Percentiles rank a stretch among this genome's conserved stretches.
These are phyloP conservation scores for Pezicula radicicola DNA, from an alignment of 2,329 filamentous ascomycete species.

Conservation along the genomic window DNA sequence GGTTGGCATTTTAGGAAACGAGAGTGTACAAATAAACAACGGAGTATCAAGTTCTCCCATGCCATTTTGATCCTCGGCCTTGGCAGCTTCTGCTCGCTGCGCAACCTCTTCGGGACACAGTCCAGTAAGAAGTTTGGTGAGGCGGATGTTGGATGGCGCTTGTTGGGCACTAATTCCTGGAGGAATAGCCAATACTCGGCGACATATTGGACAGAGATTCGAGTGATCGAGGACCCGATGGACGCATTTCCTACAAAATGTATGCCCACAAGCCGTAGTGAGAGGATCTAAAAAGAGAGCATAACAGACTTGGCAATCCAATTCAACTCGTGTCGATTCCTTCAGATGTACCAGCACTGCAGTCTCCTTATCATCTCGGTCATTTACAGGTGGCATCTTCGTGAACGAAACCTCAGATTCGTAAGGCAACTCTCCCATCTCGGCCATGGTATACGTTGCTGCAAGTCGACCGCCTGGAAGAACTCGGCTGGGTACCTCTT, in stretches of 20 bases:
- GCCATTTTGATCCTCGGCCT: constrained; percentile 53
- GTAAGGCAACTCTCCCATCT: constrained; percentile 55
- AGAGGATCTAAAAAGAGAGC: constrained; percentile 76
- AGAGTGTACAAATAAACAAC: constrained; percentile 78
- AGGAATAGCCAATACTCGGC: constrained; percentile 56
- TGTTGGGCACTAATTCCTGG: constrained; percentile 29
- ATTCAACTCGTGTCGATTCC: constrained; percentile 61
- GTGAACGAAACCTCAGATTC: constrained; percentile 53
- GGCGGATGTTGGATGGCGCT: constrained; percentile 56
- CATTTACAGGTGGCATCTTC: constrained; percentile 20
- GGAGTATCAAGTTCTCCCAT: constrained; percentile 60
- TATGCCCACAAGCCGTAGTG: constrained; percentile 85
- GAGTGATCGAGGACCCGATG: constrained; percentile 75
- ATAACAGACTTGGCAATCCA: constrained; percentile 90
- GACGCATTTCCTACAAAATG: constrained; percentile 80
- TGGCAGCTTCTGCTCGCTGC: constrained; percentile 48
- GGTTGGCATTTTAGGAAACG: constrained; percentile 79
- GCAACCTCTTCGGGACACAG: constrained; percentile 68
- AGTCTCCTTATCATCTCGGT: constrained; percentile 36
- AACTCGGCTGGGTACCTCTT: constrained; percentile 30
- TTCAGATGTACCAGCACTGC: constrained; percentile 55
- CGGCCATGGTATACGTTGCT: constrained; percentile 64
- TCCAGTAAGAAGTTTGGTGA: constrained; percentile 60
- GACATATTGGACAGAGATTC: constrained; percentile 76
- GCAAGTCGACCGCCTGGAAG: constrained; percentile 57